phyloP scores from a whole-genome alignment of 1,284 basidiomycete species.

The Vanrija pseudolonga region DNA sequence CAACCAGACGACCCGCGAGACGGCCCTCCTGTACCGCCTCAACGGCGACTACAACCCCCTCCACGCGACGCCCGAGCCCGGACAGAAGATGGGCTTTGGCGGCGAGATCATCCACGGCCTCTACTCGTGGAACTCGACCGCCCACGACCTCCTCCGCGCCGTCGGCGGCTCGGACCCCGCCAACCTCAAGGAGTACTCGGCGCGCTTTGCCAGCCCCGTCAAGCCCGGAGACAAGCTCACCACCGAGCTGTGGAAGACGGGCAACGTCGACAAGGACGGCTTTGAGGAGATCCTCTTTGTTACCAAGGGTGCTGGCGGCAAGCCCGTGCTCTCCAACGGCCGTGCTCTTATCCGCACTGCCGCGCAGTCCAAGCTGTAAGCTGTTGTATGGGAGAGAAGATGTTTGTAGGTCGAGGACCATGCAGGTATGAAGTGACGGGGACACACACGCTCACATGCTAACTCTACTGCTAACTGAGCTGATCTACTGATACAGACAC shows the following conservation, averaged over 20 bases:
- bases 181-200: constrained; percentile 19
- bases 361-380: background rate
- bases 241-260: constrained; percentile 11
- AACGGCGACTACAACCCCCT: constrained; percentile 24
- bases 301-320: constrained; percentile 14
- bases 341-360: constrained; percentile 7
- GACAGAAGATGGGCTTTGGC: constrained; percentile 20
- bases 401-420: too few species aligned
- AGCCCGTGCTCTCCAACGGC: constrained; percentile 15
- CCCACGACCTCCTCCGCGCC: constrained; percentile 15
- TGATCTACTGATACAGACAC: too few species aligned
- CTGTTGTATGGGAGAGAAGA: too few species aligned
- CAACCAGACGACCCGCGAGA: constrained; percentile 13
- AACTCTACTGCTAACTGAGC: too few species aligned
- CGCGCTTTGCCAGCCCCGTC: constrained; percentile 16
- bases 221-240: constrained; percentile 19
- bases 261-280: constrained; percentile 17
- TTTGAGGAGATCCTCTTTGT: constrained; percentile 19
- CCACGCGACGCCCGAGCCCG: constrained; percentile 15
- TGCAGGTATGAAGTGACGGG: too few species aligned
- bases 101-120: constrained; percentile 22
- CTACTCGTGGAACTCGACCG: constrained; percentile 20
- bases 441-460: too few species aligned
- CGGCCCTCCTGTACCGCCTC: constrained; percentile 17
- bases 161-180: constrained; percentile 13